These are phyloP conservation scores for Corylus heterophylla DNA, from an alignment of 306 rosid genomes.

Conservation along the genomic window DNA sequence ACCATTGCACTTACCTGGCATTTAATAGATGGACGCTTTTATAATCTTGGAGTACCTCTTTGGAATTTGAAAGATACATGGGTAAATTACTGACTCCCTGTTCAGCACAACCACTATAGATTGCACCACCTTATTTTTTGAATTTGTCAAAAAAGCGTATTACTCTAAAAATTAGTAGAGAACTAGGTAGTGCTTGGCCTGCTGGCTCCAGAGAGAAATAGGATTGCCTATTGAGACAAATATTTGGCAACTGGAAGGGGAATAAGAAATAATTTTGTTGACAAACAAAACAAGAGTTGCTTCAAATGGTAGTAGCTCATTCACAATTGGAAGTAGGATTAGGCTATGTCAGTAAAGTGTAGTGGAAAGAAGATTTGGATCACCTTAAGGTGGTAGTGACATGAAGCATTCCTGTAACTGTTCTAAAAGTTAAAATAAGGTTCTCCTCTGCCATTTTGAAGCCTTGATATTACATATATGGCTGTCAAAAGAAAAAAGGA, in stretches of 20 bases:
- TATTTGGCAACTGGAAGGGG: not conserved
- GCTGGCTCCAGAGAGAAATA: not conserved
- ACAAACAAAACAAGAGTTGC: not conserved
- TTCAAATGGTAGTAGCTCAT: not conserved
- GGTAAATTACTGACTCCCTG: not conserved
- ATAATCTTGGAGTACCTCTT: constrained; percentile 1
- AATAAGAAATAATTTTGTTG: not conserved
- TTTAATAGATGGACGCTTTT: not conserved
- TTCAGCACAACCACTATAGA: not conserved
- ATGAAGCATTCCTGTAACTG: not conserved
- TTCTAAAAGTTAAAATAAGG: not conserved
- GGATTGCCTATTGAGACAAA: not conserved
- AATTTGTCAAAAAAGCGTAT: not conserved
- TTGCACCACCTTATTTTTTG: not conserved
- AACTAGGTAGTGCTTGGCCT: not conserved
- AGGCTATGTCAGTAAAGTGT: not conserved
- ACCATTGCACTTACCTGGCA: not conserved
- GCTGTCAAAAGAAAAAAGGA: not conserved
- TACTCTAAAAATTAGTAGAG: not conserved
- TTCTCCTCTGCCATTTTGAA: not conserved
- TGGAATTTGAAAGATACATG: not conserved
- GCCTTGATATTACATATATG: constrained; percentile 9
- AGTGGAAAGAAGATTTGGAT: not conserved
- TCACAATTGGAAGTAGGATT: not conserved
- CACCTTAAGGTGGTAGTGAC: not conserved